Percentiles rank a stretch among this genome's conserved stretches.
Evolutionary conservation across 75 land plant genomes (phyloP).

Genomic region (Isoetes taiwanensis): DNA sequence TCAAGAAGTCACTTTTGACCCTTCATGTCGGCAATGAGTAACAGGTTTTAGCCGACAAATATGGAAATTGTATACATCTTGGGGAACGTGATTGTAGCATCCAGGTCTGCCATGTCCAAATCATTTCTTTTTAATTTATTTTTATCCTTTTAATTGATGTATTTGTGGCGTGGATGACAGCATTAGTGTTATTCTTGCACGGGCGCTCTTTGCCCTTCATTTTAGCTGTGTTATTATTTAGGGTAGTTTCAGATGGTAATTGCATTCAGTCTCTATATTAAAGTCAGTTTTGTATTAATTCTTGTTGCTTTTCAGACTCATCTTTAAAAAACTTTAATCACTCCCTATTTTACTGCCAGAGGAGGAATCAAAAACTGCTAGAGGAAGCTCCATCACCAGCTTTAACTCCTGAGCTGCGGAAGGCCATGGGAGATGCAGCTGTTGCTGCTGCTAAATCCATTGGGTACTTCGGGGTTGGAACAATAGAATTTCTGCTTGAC

Average conservation of each 20-base stretch:
- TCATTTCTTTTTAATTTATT: neutral
- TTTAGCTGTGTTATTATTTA: too few relatives aligned
- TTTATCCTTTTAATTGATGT: neutral
- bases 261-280: neutral
- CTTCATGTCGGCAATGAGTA: neutral
- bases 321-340: neutral
- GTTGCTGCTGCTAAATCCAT: conserved; percentile 92
- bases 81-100: conserved; percentile 99
- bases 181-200: too few relatives aligned
- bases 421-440: conserved; percentile 99
- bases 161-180: too few relatives aligned
- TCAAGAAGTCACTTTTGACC: neutral
- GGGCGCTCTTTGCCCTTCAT: too few relatives aligned
- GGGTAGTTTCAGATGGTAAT: too few relatives aligned
- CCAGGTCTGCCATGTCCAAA: conserved; percentile 34
- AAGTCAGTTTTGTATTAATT: neutral
- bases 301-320: neutral
- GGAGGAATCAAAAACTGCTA: conserved; percentile 88
- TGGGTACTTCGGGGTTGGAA: conserved; percentile 95
- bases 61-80: conserved; percentile 88
- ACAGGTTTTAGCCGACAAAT: conserved; percentile 88
- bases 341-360: conserved; percentile 25
- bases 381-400: conserved; percentile 99
- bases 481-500: conserved; percentile 86
- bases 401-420: conserved; percentile 67